Evolutionary conservation across 805 yeast genomes (phyloP).

Genomic region (Ascoidea tarda): DNA sequence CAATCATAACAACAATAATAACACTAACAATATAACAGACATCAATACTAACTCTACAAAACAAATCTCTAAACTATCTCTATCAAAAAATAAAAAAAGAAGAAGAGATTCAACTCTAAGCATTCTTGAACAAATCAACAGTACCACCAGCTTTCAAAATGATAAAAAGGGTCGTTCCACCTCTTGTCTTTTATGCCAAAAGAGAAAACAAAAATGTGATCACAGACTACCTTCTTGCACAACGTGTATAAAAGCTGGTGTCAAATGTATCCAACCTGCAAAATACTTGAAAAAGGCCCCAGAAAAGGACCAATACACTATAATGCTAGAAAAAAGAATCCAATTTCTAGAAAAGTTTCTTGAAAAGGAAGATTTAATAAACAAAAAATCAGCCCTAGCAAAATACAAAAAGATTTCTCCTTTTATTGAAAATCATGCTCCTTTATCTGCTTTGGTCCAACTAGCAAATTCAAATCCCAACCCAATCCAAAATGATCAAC

Average conservation of each 20-base stretch:
- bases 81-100: too few species aligned
- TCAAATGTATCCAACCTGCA: slow-evolving; percentile 49
- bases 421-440: slow-evolving; percentile 6
- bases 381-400: slow-evolving; percentile 12
- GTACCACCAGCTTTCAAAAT: slow-evolving; percentile 1
- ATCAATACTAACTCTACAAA: too few species aligned
- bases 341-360: slow-evolving; percentile 34
- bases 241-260: slow-evolving; percentile 50
- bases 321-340: slow-evolving; percentile 39
- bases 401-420: slow-evolving; percentile 26
- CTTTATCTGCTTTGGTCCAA: not conserved
- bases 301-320: slow-evolving; percentile 41
- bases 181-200: slow-evolving; percentile 41
- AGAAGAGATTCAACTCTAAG: too few species aligned
- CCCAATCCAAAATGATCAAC: not conserved
- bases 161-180: slow-evolving; percentile 44
- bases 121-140: too few species aligned
- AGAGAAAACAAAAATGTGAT: slow-evolving; percentile 51
- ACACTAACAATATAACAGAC: too few species aligned
- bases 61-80: too few species aligned
- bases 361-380: slow-evolving; percentile 16
- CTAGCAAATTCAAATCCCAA: slow-evolving; percentile 1
- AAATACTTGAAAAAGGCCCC: slow-evolving; percentile 33
- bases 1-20: too few species aligned
- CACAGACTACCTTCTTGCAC: slow-evolving; percentile 52